Evolutionary conservation across 75 land plant species (phyloP), one percentile per base, ranked within the genome.

Genomic region (Larix kaempferi): DNA sequence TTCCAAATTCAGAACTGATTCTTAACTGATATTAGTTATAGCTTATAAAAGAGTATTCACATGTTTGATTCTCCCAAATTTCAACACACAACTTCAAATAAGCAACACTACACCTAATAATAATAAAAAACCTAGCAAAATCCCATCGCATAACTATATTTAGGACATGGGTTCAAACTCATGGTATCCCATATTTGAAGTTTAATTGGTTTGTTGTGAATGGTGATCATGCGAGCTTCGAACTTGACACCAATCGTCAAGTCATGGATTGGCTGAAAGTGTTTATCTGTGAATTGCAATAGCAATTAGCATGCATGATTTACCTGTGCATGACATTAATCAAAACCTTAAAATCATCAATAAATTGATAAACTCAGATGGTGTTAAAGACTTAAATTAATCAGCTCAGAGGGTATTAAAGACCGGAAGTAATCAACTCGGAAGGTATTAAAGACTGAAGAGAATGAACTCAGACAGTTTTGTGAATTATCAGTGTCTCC

Each of bases 181-280:
- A 95, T 95, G 78, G 95, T 95, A 64, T 95, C 98, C 98, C 98
- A 95, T 27, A 95, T 92, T 79, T 92, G 94, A 37, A 92, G 90
- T 78, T 92, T 92, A 79, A 92, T 84, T 52, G 92, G 94, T 15
- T 88, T 78, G 56, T 81, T 84, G 58, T 82, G 90, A 57, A 92
- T 92, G 56, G 77, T 85, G 62, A 91, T 85, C 93, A 91, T 91
- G 6, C 91, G 80, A 14, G 92, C 90, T 16, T 90, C 92, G 41
- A 91, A 91, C 56, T 89, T 91, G 6, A 91, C 93, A 6, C 94
- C 94, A 67, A 92, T 92, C 21, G 94, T 92, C 23, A 92, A 78
- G 77, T 92, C 94, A 77, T 92, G 94, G 17, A 92, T 90, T 7
- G 94, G 91, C 81, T 95, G 98, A 73, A 95, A 95, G 8, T 95